Base-by-base conservation (phyloP, 495 filamentous ascomycete species). In the Penicillium coprophilum region DNA sequence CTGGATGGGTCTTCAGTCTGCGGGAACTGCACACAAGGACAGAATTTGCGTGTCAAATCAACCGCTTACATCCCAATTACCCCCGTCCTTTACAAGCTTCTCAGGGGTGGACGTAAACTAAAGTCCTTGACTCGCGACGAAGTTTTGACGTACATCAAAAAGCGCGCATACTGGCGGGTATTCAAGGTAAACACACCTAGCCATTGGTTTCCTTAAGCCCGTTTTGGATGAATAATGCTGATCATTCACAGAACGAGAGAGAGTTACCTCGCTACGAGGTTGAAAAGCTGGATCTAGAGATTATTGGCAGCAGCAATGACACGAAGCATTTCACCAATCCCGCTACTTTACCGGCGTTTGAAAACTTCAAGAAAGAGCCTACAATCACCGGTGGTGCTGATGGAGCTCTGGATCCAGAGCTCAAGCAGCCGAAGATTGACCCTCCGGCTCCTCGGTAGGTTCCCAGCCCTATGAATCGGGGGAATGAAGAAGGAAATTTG, bases 281-380 rank as follows among this genome's bases (percentile, higher is more conserved):
- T 13, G 34, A 59, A 17, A 54, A 48, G 6, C 49, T 59, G 15
- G 50, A 59, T 1, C 17, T 53, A 6, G 49, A 59, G 7, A 59
- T 59, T 34, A 59, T 59, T 27, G 56, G 54, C 1, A 56, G 46
- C 32, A 56, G 27, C 24, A 56, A 56, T n/a, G 54, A 56, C 38
- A 50, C 54, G 12, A 56, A 32, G 10, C 39, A 43, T 13, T 56
- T 50, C 27, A 24, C 34, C 7, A 48, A 56, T 20, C 54, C 54
- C 32, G 38, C 54, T 31, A 40, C 31, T 5, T 36, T 28, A 2
- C 54, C 54, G 12, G 21, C 17, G 2, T 50, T 57, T 4, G 47
- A 46, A 10, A 57, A 52, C 7, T 57, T 51, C 47, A 46, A 57
- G 24, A 13, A 56, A 47, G 54, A 56, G 24, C 54, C 46, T 12